Base-by-base conservation (phyloP, 768 basidiomycete genomes). In the Boletus rubropictus region DNA sequence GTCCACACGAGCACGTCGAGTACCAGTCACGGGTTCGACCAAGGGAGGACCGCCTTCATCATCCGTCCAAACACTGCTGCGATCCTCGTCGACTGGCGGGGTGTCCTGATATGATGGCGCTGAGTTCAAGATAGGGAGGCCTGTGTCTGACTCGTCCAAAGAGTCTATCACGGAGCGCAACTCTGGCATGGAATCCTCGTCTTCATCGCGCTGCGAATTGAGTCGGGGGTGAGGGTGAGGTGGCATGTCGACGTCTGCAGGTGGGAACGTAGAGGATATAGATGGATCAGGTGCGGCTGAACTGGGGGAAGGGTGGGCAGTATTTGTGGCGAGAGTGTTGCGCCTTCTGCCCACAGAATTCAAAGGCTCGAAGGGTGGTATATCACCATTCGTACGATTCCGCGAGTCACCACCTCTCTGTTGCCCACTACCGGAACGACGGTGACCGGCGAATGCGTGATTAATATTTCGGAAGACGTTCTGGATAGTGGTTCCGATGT, bases 1-100 rank as follows among this genome's bases (percentile, higher is more conserved):
- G 2, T 84, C 80, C 3, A 82, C 79, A 35, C 82, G 67, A 15
- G 75, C 70, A 20, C 81, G 81, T 35, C 81, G 67, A 39, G 60
- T 72, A 12, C 67, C 58, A 5, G 60, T 38, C 15, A 63, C 59
- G 15, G 68, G 64, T 49, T 65, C 65, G 8, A 68, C 50, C 7
- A 61, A 49, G 0, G 67, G 69, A 44, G 67, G 58, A 34, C 60
- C 55, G 22, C 60, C 61, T 43, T 64, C 59, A 3, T 62, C 64
- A 28, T 66, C 65, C 14, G 57, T 61, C 64, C 60, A 65, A 4
- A 39, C 42, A 31, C 50, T 54, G 44, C 63, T 55, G 17, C 56
- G 57, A 51, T 69, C 66, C 25, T 64, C 65, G 15, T 67, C 63
- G 10, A 68, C 55, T 11, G 59, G 56, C 27, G 63, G 64, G 1